Conservation (phyloP, 192 early-diverging fungal genomes). For the Podila horticola region DNA sequence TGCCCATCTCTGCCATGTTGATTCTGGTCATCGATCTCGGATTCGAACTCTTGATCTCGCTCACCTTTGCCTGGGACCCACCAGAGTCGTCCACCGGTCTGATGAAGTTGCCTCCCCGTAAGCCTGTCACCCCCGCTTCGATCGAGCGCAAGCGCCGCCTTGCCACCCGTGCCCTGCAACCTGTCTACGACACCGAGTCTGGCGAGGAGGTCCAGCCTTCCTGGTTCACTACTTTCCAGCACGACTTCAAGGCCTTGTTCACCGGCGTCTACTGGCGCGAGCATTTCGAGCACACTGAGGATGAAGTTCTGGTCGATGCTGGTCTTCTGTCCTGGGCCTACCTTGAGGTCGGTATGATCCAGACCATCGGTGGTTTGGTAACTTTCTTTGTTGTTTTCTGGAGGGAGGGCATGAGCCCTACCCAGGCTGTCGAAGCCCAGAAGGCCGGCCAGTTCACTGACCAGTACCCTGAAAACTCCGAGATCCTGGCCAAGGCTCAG, state of each 20-base stretch:
- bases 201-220: conserved; percentile 56
- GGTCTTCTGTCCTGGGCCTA: conserved; percentile 87
- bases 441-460: conserved; percentile 56
- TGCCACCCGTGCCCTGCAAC: conserved; percentile 57
- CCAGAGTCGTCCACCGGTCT: conserved; percentile 78
- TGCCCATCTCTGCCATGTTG: conserved; percentile 83
- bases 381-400: conserved; percentile 87
- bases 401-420: conserved; percentile 68
- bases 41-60: conserved; percentile 88
- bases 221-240: conserved; percentile 24
- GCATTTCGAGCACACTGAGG: conserved; percentile 74
- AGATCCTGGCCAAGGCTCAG: conserved; percentile 81
- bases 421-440: conserved; percentile 66
- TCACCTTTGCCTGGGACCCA: conserved; percentile 93
- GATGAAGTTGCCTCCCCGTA: conserved; percentile 92
- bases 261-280: conserved; percentile 70
- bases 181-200: conserved; percentile 60
- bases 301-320: conserved; percentile 88
- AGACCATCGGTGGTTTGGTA: conserved; percentile 73
- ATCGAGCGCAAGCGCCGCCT: conserved; percentile 75
- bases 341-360: conserved; percentile 86
- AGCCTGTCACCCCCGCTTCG: conserved; percentile 83
- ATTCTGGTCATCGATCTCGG: conserved; percentile 95
- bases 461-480: conserved; percentile 58
- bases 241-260: conserved; percentile 57